Percentiles rank a stretch among this genome's conserved stretches.
Evolutionary conservation across 345 rosid species (phyloP).

Genomic region (Crucihimalaya himalaica): DNA sequence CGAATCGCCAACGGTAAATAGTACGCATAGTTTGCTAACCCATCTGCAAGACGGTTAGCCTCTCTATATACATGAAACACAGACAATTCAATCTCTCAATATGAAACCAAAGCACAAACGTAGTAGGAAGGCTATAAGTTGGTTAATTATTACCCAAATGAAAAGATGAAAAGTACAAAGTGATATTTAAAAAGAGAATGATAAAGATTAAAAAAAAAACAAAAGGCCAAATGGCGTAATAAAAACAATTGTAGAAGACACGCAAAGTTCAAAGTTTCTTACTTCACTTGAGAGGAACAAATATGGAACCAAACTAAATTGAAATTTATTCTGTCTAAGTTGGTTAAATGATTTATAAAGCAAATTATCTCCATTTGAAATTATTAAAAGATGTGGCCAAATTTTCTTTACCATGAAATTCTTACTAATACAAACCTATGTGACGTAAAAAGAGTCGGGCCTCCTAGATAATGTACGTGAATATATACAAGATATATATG

Average conservation of each 20-base stretch:
- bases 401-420: neutral
- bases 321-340: neutral
- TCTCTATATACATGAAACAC: too few relatives aligned
- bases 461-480: neutral
- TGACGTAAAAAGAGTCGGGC: neutral
- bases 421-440: neutral
- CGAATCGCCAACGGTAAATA: too few relatives aligned
- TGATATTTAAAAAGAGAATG: neutral
- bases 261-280: slow-evolving; percentile 26
- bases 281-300: slow-evolving; percentile 25
- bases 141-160: too few relatives aligned
- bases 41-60: too few relatives aligned
- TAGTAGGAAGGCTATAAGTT: too few relatives aligned
- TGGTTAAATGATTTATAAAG: neutral
- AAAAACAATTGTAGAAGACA: slow-evolving; percentile 12
- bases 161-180: neutral
- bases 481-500: too few relatives aligned
- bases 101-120: too few relatives aligned
- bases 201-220: neutral
- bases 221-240: neutral
- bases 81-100: too few relatives aligned
- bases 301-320: neutral
- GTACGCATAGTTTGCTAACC: too few relatives aligned
- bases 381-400: neutral
- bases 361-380: neutral